Evolutionary conservation across 192 early-diverging fungal species (phyloP).

Genomic region (Coemansia sp.): DNA sequence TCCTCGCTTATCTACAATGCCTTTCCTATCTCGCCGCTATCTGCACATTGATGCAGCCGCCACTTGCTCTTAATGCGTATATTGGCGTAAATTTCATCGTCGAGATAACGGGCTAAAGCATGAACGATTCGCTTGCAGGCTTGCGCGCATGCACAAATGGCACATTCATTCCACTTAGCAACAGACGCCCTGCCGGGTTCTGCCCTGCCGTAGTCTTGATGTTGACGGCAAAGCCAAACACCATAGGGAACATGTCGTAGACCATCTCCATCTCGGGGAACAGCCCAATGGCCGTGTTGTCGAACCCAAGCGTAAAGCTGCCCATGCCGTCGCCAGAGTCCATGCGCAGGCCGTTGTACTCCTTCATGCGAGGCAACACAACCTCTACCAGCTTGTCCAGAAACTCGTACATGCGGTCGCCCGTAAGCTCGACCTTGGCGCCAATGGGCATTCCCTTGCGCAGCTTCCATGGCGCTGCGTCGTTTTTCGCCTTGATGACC

Average conservation of each 20-base stretch:
- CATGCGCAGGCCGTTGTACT: conserved; percentile 79
- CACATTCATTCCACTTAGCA: conserved; percentile 86
- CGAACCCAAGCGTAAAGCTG: conserved; percentile 81
- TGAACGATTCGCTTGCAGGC: conserved; percentile 22
- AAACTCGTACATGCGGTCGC: conserved; percentile 88
- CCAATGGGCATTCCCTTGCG: conserved; percentile 91
- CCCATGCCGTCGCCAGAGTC: conserved; percentile 77
- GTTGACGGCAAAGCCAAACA: conserved; percentile 84
- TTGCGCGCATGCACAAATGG: conserved; percentile 65
- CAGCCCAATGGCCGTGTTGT: conserved; percentile 74
- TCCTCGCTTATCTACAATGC: not conserved
- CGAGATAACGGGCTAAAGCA: conserved; percentile 3
- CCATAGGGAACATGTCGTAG: conserved; percentile 88
- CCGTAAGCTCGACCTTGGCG: conserved; percentile 74
- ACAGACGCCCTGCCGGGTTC: conserved; percentile 71
- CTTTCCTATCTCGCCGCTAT: not conserved
- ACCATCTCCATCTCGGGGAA: conserved; percentile 97
- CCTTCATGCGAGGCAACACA: conserved; percentile 91
- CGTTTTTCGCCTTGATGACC: conserved; percentile 73
- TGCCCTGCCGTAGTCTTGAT: conserved; percentile 79
- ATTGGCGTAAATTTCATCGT: too few species aligned
- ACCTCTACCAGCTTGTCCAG: conserved; percentile 92
- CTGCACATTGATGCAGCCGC: not conserved
- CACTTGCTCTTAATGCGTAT: not conserved
- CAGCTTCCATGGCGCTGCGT: conserved; percentile 82